Conservation (phyloP, 106 monocot species). For the Dioscorea dumetorum region DNA sequence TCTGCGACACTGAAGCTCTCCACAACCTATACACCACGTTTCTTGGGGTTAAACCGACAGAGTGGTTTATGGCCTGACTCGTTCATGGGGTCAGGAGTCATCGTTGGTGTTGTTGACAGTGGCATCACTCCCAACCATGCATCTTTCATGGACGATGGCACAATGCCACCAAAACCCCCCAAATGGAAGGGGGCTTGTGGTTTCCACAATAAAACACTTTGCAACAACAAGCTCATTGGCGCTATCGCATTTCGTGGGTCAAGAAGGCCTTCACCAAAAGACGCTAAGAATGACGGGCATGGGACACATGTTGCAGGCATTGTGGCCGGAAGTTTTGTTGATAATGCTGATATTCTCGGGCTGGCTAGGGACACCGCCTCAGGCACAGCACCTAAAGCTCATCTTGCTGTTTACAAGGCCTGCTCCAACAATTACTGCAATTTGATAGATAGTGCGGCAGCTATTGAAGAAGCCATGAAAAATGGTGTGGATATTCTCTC, state of each 20-base stretch:
- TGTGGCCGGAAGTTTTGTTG: slow-evolving; percentile 28
- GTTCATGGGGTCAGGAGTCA: background rate
- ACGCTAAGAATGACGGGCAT: background rate
- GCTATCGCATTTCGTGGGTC: too few species aligned
- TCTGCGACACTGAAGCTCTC: background rate
- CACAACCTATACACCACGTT: background rate
- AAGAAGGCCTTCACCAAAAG: too few species aligned
- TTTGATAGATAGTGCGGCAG: too few species aligned
- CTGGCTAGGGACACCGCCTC: slow-evolving; percentile 7
- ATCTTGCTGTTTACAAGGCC: background rate
- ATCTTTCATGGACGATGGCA: background rate
- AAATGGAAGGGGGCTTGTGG: background rate
- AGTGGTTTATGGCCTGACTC: background rate
- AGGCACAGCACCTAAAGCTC: slow-evolving; percentile 8
- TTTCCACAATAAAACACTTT: background rate
- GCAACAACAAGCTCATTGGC: slow-evolving; percentile 51
- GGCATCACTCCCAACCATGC: slow-evolving; percentile 4
- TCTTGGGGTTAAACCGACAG: background rate
- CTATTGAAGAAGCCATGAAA: too few species aligned
- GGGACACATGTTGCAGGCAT: slow-evolving; percentile 22
- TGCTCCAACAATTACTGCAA: too few species aligned
- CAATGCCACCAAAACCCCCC: background rate
- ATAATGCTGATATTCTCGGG: slow-evolving; percentile 11
- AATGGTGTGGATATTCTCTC: too few species aligned
- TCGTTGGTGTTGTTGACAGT: background rate